Evolutionary conservation across 495 filamentous ascomycete genomes (phyloP).

Genomic region (Penicillium egyptiacum): DNA sequence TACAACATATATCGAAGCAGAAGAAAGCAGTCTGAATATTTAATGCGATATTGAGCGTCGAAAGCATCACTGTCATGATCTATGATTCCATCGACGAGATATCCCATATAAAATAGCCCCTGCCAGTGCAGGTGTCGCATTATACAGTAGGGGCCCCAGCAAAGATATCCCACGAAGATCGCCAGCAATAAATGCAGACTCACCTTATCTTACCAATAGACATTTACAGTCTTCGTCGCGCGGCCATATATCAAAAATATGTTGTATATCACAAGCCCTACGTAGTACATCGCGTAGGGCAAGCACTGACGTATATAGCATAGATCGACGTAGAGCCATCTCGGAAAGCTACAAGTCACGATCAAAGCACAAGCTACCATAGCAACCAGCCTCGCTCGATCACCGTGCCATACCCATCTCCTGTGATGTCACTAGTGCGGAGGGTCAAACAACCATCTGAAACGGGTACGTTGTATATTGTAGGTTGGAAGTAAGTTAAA

Average conservation of each 20-base stretch:
- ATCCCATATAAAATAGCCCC: not conserved
- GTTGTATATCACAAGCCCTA: not conserved
- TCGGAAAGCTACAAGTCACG: not conserved
- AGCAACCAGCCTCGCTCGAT: constrained; percentile 1
- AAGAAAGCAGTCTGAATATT: not conserved
- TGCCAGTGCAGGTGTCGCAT: not conserved
- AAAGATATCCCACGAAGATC: not conserved
- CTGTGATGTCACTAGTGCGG: constrained; percentile 3
- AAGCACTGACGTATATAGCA: not conserved
- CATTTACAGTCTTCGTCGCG: not conserved
- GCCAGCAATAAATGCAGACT: not conserved
- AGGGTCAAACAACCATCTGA: not conserved
- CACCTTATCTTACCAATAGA: constrained; percentile 7
- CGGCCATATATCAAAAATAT: not conserved
- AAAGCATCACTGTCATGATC: not conserved
- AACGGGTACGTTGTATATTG: not conserved
- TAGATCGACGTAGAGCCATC: not conserved
- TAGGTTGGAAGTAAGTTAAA: not conserved
- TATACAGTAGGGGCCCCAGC: not conserved
- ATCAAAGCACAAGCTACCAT: not conserved
- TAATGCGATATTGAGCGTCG: not conserved
- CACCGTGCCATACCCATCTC: not conserved
- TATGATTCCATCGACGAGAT: not conserved
- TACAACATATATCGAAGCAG: not conserved
- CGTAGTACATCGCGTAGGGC: not conserved